Evolutionary conservation across 192 early-diverging fungal genomes (phyloP), one percentile per base, ranked within the genome.

Genomic region (Backusella parvicylindrica): DNA sequence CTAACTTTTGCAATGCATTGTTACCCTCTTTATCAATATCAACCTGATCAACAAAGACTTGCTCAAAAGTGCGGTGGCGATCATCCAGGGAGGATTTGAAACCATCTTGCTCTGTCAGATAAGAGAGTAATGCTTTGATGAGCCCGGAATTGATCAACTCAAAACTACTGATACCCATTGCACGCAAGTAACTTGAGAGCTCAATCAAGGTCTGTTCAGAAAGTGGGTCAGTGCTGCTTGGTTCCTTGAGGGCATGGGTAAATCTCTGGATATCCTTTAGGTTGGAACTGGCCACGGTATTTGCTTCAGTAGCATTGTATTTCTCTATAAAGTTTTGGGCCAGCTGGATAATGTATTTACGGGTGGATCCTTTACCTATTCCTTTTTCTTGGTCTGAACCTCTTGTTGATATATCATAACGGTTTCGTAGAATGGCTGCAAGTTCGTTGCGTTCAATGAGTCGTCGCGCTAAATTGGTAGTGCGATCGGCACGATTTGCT

Each of bases 121-220:
- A 92, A 6, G 56, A 63, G 30, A 90, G 70, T n/a, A 95, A 63
- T 21, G 83, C 83, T 6, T 86, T 84, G 16, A 95, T 79, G 64
- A 97, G 70, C 9, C 93, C 92, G 71, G 91, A 95, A 70, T 89
- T 91, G 69, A 91, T 79, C 30, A 96, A 82, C 75, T 96, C 96
- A 79, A 92, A 93, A 6, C 90, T 90, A 12, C 94, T 95, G 40
- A 93, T 87, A 1, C 93, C 87, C 12, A 70, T 68, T 21, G 76
- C 30, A 18, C 49, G 68, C 41, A 71, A 67, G 23, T 82, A 75
- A 36, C 41, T 72, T 4, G 65, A 75, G 6, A 87, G 75, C 7
- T 75, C 41, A 2, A 77, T 70, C 33, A 83, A 69, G 0, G 77
- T 60, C 1, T 77, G 11, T 15, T 40, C 68, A 40, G 77, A 64